Percentiles rank a stretch among this genome's conserved stretches.
phyloP scores from a whole-genome alignment of 192 early-diverging fungal species.

The Diversispora epigaea region DNA sequence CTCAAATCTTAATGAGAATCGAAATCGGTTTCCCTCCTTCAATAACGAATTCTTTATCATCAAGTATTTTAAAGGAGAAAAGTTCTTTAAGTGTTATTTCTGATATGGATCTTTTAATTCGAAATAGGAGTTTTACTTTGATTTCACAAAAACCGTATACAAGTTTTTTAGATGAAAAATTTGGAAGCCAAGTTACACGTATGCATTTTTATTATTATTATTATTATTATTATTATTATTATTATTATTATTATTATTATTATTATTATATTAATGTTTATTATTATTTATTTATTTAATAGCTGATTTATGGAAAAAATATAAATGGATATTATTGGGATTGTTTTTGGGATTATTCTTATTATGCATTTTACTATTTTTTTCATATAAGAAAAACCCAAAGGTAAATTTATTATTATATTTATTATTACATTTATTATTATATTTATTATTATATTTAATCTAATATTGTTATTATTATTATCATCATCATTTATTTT shows the following conservation, averaged over 20 bases:
- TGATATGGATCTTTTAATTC: conserved; percentile 9
- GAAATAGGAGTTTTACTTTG: background rate
- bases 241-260: background rate
- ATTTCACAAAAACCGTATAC: background rate
- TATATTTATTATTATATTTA: background rate
- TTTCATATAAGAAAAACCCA: background rate
- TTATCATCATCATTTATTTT: background rate
- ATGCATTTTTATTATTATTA: background rate
- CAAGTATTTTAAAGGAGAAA: background rate
- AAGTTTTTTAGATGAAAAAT: background rate
- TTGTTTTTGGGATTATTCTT: background rate
- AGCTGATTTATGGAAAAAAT: conserved; percentile 10
- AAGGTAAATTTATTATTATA: background rate
- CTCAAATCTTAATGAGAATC: background rate
- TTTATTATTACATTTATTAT: too few relatives aligned
- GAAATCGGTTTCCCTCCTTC: background rate
- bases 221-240: background rate
- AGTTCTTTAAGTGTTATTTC: background rate
- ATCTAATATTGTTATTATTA: background rate
- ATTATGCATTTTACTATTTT: background rate
- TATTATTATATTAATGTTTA: background rate
- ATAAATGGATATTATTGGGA: background rate
- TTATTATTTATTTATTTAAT: background rate
- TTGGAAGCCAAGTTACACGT: background rate
- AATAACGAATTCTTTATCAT: background rate